These are phyloP conservation scores for Aureobasidium subglaciale DNA, from an alignment of 2,329 filamentous ascomycete genomes.

Conservation along the genomic window DNA sequence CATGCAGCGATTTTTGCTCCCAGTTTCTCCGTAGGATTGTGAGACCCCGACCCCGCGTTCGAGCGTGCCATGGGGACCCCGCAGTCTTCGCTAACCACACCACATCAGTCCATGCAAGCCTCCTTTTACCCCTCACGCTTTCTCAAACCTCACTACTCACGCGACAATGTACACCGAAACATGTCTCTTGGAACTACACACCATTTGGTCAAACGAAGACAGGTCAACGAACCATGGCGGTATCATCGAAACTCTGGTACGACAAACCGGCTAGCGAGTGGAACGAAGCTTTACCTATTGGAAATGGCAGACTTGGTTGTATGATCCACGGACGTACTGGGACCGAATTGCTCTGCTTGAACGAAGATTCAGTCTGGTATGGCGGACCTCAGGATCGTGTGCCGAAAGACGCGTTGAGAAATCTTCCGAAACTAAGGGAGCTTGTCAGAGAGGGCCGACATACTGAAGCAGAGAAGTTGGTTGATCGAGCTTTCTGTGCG, in stretches of 20 bases:
- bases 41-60: not conserved
- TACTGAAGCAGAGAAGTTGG: conserved; percentile 36
- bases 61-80: not conserved
- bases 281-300: conserved; percentile 40
- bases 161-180: not conserved
- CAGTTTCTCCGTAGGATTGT: not conserved
- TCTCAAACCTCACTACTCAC: not conserved
- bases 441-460: conserved; percentile 36
- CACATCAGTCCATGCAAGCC: not conserved
- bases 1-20: not conserved
- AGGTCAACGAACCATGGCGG: not conserved
- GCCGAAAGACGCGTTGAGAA: conserved; percentile 26
- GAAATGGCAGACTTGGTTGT: conserved; percentile 42
- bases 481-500: conserved; percentile 37
- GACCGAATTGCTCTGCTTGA: conserved; percentile 40
- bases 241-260: conserved; percentile 24
- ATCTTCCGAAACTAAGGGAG: conserved; percentile 34
- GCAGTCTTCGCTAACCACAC: not conserved
- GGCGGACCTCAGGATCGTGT: conserved; percentile 39
- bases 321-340: conserved; percentile 42
- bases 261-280: conserved; percentile 23
- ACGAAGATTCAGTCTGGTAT: conserved; percentile 45
- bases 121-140: not conserved
- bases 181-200: not conserved
- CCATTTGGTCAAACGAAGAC: not conserved